A percentile compares a stretch with the other conserved stretches of the same genome.
Evolutionary conservation across 2,329 filamentous ascomycete genomes (phyloP).

Genomic region (Nannizzia gypsea): DNA sequence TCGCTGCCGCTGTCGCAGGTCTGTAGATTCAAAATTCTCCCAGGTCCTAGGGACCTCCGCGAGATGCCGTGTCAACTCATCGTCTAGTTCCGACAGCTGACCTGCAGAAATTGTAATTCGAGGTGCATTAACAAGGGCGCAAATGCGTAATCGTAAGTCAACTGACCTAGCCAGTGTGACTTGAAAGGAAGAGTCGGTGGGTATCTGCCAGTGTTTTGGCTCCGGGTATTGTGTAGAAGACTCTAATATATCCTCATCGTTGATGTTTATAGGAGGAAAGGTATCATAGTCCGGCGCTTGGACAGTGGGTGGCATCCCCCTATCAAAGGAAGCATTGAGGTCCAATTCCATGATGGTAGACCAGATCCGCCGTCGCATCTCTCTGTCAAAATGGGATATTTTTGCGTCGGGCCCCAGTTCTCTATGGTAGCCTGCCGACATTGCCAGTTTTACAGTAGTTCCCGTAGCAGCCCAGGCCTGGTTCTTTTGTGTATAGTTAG

Average conservation of each 20-base stretch:
- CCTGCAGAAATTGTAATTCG: conserved; percentile 20
- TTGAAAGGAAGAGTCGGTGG: conserved; percentile 30
- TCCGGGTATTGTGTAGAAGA: conserved; percentile 21
- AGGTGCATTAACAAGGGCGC: conserved; percentile 18
- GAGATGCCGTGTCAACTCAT: conserved; percentile 26
- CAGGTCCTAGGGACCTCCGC: conserved; percentile 25
- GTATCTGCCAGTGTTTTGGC: conserved; percentile 21
- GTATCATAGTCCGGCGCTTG: conserved; percentile 38
- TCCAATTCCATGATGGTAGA: conserved; percentile 46
- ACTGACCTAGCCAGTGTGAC: conserved; percentile 20
- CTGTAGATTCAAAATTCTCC: conserved; percentile 16
- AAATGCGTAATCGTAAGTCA: conserved; percentile 16
- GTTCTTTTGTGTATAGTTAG: conserved; percentile 43
- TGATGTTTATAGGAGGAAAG: conserved; percentile 38
- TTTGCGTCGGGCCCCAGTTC: conserved; percentile 23
- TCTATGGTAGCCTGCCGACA: conserved; percentile 43
- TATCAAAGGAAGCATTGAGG: conserved; percentile 44
- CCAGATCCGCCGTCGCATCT: conserved; percentile 46
- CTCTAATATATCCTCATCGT: conserved; percentile 39
- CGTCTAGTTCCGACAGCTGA: conserved; percentile 31
- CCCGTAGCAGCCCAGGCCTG: conserved; percentile 43
- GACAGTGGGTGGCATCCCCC: conserved; percentile 41
- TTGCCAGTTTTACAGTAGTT: conserved; percentile 41
- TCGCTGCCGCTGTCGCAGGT: conserved; percentile 23
- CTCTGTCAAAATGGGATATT: conserved; percentile 31